Percentiles rank a stretch among this genome's conserved stretches.
phyloP scores from a whole-genome alignment of 179 eudicot genomes.

The Gypsophila paniculata region DNA sequence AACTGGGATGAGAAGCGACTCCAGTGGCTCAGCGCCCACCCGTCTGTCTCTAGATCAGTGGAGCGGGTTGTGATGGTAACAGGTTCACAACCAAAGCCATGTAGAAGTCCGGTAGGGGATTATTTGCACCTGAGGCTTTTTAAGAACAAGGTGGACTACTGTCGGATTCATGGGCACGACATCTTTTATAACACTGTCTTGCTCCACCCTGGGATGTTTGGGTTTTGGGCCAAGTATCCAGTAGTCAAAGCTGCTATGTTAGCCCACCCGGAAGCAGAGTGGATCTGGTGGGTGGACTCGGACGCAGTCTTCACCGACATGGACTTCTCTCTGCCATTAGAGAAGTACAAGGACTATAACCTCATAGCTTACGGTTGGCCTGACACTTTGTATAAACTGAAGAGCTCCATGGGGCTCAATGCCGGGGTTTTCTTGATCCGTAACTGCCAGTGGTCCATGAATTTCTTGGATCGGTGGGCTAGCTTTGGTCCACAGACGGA shows the following conservation, averaged over 20 bases:
- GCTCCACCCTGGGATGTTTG: constrained; percentile 37
- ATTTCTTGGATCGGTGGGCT: constrained; percentile 44
- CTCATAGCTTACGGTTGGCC: constrained; percentile 42
- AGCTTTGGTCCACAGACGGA: constrained; percentile 46
- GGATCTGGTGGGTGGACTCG: constrained; percentile 49
- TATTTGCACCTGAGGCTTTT: constrained; percentile 32
- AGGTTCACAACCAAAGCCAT: constrained; percentile 38
- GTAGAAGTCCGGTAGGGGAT: constrained; percentile 29
- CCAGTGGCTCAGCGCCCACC: constrained; percentile 27
- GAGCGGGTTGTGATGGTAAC: constrained; percentile 36
- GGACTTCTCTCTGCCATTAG: constrained; percentile 42
- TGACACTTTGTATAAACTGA: constrained; percentile 25
- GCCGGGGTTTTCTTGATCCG: constrained; percentile 50
- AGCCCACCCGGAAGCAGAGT: constrained; percentile 47
- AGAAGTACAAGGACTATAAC: constrained; percentile 32
- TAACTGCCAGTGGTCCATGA: constrained; percentile 65
- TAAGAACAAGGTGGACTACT: constrained; percentile 40
- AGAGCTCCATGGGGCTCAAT: constrained; percentile 42
- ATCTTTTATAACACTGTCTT: constrained; percentile 36
- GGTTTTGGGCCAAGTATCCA: constrained; percentile 44
- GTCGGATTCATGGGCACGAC: constrained; percentile 35
- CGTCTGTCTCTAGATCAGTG: constrained; percentile 9
- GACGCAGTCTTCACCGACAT: constrained; percentile 47
- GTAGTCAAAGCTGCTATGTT: constrained; percentile 37
- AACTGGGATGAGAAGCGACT: constrained; percentile 38